A percentile compares a stretch with the other conserved stretches of the same genome.
These are phyloP conservation scores for Blepharisma japonicum DNA, from an alignment of 73 alveolate genomes.

Conservation along the genomic window DNA sequence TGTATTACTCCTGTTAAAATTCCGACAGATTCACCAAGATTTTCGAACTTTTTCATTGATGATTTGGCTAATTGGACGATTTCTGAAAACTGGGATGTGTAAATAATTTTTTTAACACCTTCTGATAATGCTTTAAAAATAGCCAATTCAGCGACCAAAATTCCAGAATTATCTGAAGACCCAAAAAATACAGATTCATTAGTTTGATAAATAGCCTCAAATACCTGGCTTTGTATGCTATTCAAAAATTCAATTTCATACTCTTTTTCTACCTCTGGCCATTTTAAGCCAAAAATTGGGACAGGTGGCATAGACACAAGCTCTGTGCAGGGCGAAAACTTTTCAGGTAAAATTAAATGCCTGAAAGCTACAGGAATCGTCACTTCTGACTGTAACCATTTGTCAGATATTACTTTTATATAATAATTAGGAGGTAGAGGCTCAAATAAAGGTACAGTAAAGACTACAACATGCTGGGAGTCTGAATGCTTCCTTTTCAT, in stretches of 20 bases:
- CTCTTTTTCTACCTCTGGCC: constrained; percentile 39
- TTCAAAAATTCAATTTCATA: constrained; percentile 69
- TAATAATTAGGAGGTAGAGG: constrained; percentile 98
- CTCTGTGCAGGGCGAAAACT: constrained; percentile 78
- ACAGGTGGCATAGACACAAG: constrained; percentile 32
- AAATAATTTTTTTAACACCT: neutral
- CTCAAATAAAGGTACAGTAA: constrained; percentile 96
- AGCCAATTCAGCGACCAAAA: neutral
- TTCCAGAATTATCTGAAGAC: constrained; percentile 53
- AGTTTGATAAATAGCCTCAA: constrained; percentile 66
- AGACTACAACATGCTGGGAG: constrained; percentile 77
- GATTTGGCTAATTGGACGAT: neutral
- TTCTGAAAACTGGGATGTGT: neutral
- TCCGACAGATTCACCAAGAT: neutral
- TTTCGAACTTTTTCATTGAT: neutral
- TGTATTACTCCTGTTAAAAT: constrained; percentile 44
- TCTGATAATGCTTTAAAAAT: neutral
- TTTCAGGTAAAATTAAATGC: constrained; percentile 98
- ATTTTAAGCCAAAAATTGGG: constrained; percentile 37
- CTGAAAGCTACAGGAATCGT: constrained; percentile 93
- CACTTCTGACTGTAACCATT: constrained; percentile 93
- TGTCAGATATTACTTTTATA: constrained; percentile 84
- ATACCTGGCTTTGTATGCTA: constrained; percentile 87
- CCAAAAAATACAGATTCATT: constrained; percentile 92
- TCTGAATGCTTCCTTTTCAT: constrained; percentile 75